Evolutionary conservation across 306 rosid species (phyloP).

Genomic region (Castanea sativa): DNA sequence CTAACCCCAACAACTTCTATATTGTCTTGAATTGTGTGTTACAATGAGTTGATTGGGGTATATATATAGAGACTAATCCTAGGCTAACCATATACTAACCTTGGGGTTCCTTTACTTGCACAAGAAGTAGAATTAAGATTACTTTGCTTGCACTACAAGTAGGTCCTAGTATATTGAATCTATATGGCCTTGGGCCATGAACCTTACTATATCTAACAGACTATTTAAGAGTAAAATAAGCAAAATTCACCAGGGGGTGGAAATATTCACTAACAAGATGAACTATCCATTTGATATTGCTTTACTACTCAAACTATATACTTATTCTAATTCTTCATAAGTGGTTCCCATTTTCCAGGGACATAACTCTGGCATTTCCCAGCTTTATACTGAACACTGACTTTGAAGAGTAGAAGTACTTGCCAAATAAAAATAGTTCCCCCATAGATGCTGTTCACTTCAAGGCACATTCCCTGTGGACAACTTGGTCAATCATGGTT

Average conservation of each 20-base stretch:
- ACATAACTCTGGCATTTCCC: slow-evolving; percentile 68
- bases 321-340: not conserved
- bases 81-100: too few relatives aligned
- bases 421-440: not conserved
- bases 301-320: not conserved
- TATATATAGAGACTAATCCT: too few relatives aligned
- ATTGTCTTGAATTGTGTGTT: too few relatives aligned
- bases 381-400: slow-evolving; percentile 56
- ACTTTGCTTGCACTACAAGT: too few relatives aligned
- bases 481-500: not conserved
- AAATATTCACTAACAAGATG: not conserved
- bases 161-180: too few relatives aligned
- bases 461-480: not conserved
- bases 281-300: not conserved
- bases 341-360: slow-evolving; percentile 46
- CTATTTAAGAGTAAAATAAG: not conserved
- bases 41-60: too few relatives aligned
- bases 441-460: not conserved
- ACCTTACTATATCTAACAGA: not conserved
- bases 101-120: too few relatives aligned
- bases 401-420: slow-evolving; percentile 39
- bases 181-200: too few relatives aligned
- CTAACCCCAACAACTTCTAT: too few relatives aligned
- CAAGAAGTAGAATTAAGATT: too few relatives aligned
- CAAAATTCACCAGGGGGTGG: not conserved